Evolutionary conservation across 73 alveolate genomes (phyloP).

Genomic region (Paramecium caudatum): DNA sequence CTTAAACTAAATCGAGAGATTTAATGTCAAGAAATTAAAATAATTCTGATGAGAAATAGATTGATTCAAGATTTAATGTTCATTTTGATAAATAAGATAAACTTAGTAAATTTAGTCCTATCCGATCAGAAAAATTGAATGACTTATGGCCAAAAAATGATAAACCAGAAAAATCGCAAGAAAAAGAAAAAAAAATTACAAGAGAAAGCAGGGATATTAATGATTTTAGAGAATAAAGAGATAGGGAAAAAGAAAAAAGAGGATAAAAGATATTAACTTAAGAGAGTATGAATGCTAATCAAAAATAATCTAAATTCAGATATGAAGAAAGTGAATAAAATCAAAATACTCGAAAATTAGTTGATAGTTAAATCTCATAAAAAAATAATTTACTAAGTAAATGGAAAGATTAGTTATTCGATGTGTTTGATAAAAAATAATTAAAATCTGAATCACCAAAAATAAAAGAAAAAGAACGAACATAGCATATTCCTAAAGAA

Average conservation of each 20-base stretch:
- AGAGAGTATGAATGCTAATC: slow-evolving; percentile 40
- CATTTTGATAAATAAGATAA: slow-evolving; percentile 21
- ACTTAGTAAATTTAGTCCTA: slow-evolving; percentile 32
- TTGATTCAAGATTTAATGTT: slow-evolving; percentile 1
- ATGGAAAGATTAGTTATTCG: slow-evolving; percentile 63
- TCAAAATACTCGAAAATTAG: background rate
- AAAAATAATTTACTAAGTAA: slow-evolving; percentile 30
- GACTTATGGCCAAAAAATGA: slow-evolving; percentile 46
- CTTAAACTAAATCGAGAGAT: background rate
- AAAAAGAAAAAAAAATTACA: background rate
- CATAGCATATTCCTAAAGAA: background rate
- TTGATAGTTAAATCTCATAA: background rate
- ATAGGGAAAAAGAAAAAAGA: slow-evolving; percentile 8
- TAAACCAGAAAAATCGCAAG: slow-evolving; percentile 4
- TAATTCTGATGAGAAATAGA: slow-evolving; percentile 1
- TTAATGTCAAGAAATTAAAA: background rate
- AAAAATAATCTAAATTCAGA: background rate
- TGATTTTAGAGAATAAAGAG: slow-evolving; percentile 12
- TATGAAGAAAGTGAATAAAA: background rate
- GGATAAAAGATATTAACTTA: background rate
- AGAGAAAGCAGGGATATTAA: slow-evolving; percentile 39
- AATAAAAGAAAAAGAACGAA: background rate
- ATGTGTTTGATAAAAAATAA: slow-evolving; percentile 34
- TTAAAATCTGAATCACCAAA: slow-evolving; percentile 23
- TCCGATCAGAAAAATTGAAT: slow-evolving; percentile 2